These are phyloP conservation scores for Kondoa subrosea DNA, from an alignment of 768 basidiomycete species.

Conservation along the genomic window DNA sequence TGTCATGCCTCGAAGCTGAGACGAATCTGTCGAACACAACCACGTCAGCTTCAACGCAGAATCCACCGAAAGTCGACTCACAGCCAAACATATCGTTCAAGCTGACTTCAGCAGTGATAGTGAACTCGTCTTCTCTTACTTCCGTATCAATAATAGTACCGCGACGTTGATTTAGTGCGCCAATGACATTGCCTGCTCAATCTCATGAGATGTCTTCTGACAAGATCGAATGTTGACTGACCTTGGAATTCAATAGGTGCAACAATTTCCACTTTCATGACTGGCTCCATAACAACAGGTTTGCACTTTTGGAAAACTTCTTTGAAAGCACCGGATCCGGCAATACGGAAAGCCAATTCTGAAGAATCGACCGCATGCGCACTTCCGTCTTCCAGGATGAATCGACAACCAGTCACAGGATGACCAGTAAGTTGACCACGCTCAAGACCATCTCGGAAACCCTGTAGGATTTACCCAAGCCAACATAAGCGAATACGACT, in stretches of 20 bases:
- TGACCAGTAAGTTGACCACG: constrained; percentile 82
- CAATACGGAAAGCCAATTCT: constrained; percentile 82
- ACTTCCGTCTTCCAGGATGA: constrained; percentile 79
- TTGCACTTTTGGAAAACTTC: constrained; percentile 63
- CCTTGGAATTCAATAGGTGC: constrained; percentile 88
- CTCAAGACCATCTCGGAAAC: constrained; percentile 83
- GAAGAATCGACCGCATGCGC: constrained; percentile 91
- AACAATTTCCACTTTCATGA: constrained; percentile 95
- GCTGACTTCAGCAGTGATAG: constrained; percentile 72
- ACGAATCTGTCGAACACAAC: constrained; percentile 57
- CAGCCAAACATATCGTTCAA: constrained; percentile 83
- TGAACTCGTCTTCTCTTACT: constrained; percentile 92
- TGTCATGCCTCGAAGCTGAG: constrained; percentile 75
- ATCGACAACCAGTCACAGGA: constrained; percentile 62
- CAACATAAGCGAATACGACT: neutral
- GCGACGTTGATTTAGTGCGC: constrained; percentile 74
- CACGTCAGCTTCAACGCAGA: neutral
- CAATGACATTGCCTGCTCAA: constrained; percentile 63
- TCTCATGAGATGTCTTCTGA: neutral
- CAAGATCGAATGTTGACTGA: constrained; percentile 6
- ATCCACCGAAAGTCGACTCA: constrained; percentile 1
- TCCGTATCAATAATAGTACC: constrained; percentile 93
- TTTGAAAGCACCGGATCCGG: constrained; percentile 78
- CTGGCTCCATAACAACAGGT: constrained; percentile 82
- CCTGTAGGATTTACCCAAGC: constrained; percentile 37